phyloP scores from a whole-genome alignment of 768 basidiomycete genomes.

The Kockovaella imperatae region DNA sequence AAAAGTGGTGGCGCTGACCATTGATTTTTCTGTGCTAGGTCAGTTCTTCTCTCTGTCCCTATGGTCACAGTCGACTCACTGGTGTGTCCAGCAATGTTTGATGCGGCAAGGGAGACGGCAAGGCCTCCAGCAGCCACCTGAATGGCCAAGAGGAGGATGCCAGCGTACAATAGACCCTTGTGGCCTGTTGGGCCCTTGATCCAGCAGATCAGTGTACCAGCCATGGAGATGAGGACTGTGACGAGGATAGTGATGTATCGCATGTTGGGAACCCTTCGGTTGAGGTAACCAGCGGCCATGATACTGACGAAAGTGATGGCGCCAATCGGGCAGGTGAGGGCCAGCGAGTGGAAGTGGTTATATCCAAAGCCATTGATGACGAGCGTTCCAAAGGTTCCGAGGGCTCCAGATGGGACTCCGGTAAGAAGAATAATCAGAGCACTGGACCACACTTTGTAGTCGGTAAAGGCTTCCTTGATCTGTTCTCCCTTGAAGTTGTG shows the following conservation, averaged over 20 bases:
- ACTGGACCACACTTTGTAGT: slow-evolving; percentile 50
- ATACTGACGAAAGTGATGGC: background rate
- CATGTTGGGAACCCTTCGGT: background rate
- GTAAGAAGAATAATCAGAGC: slow-evolving; percentile 40
- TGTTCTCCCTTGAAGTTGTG: slow-evolving; percentile 29
- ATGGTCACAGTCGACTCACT: background rate
- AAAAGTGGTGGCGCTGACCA: background rate
- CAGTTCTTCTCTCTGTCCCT: background rate
- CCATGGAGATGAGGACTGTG: background rate
- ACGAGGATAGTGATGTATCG: background rate
- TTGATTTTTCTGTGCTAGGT: background rate
- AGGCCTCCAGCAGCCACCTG: background rate
- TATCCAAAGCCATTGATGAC: background rate
- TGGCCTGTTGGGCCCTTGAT: background rate
- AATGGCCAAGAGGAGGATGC: background rate
- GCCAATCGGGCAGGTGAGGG: background rate
- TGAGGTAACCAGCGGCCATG: background rate
- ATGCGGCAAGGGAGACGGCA: background rate
- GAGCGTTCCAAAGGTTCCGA: background rate
- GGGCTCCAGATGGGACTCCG: background rate
- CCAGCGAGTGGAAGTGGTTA: background rate
- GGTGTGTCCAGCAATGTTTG: background rate
- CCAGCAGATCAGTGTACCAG: background rate
- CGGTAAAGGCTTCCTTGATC: slow-evolving; percentile 37
- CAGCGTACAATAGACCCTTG: background rate